Conservation (phyloP, 306 rosid species). For the Lablab purpureus region DNA sequence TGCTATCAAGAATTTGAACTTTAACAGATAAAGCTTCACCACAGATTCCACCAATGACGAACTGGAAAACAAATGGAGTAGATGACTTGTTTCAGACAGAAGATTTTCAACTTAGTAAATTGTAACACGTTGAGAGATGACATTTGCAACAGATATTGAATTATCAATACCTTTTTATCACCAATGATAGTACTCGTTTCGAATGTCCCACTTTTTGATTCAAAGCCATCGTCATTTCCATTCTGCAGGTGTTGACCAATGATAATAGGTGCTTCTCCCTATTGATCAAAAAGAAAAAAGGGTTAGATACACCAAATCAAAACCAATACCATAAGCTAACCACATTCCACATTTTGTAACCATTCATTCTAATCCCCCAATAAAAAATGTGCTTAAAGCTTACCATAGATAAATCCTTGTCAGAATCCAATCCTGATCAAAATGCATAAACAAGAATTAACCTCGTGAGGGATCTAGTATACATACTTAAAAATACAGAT, state of each 20-base stretch:
- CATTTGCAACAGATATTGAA: constrained; percentile 35
- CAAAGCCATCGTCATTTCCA: constrained; percentile 60
- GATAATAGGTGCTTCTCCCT: constrained; percentile 89
- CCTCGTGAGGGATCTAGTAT: constrained; percentile 50
- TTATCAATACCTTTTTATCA: constrained; percentile 70
- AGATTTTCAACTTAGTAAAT: constrained; percentile 1
- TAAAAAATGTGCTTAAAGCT: constrained; percentile 53
- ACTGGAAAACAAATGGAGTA: constrained; percentile 78
- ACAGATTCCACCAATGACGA: constrained; percentile 81
- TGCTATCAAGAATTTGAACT: constrained; percentile 78
- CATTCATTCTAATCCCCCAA: constrained; percentile 27
- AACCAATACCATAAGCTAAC: constrained; percentile 42
- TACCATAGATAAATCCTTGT: constrained; percentile 68
- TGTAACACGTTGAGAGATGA: constrained; percentile 16
- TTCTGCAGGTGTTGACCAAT: constrained; percentile 66
- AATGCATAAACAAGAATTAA: constrained; percentile 49
- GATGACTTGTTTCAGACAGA: constrained; percentile 45
- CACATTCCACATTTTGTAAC: constrained; percentile 30
- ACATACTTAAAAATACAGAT: not conserved
- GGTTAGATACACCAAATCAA: constrained; percentile 45
- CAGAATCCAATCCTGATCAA: constrained; percentile 67
- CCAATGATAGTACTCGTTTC: constrained; percentile 59
- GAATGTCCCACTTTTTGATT: constrained; percentile 59
- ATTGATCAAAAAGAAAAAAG: constrained; percentile 49
- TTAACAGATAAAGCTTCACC: constrained; percentile 71